A percentile compares a stretch with the other conserved stretches of the same genome.
Conservation (phyloP, 2,329 filamentous ascomycete species). For the Sporothrix sp. region DNA sequence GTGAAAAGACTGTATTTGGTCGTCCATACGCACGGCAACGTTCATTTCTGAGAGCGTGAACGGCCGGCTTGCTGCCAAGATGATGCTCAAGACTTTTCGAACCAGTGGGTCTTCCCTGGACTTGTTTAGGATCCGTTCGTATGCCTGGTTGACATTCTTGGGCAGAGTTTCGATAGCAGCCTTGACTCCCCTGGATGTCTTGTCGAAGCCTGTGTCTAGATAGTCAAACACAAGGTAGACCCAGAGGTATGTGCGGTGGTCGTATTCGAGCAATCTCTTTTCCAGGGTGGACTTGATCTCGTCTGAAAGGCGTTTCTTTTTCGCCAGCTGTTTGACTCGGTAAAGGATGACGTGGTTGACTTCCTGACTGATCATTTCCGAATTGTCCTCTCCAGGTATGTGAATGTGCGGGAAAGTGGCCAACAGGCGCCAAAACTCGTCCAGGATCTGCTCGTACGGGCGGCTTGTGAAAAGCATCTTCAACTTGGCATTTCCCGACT, state of each 20-base stretch:
- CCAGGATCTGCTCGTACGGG: not conserved
- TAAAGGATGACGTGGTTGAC: conserved; percentile 11
- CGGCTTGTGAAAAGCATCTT: not conserved
- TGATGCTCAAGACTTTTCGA: conserved; percentile 20
- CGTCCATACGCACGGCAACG: conserved; percentile 18
- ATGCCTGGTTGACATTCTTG: conserved; percentile 18
- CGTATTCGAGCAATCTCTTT: conserved; percentile 15
- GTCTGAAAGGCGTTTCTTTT: conserved; percentile 2
- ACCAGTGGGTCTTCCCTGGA: conserved; percentile 15
- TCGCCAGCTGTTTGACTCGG: conserved; percentile 3
- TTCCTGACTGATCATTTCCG: conserved; percentile 11
- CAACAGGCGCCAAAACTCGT: not conserved
- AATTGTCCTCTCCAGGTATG: conserved; percentile 12
- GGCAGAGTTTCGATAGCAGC: conserved; percentile 18
- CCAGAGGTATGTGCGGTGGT: conserved; percentile 29
- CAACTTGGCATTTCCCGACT: not conserved
- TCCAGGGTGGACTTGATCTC: conserved; percentile 15
- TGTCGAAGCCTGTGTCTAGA: conserved; percentile 9
- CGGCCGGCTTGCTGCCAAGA: conserved; percentile 22
- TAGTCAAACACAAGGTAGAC: conserved; percentile 4
- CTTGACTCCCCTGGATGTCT: conserved; percentile 15
- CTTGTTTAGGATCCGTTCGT: conserved; percentile 17
- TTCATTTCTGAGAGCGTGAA: conserved; percentile 24
- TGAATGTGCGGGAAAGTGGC: not conserved
- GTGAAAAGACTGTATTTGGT: not conserved